Conservation (phyloP, 1,284 basidiomycete species). For the Moesziomyces aphidis region DNA sequence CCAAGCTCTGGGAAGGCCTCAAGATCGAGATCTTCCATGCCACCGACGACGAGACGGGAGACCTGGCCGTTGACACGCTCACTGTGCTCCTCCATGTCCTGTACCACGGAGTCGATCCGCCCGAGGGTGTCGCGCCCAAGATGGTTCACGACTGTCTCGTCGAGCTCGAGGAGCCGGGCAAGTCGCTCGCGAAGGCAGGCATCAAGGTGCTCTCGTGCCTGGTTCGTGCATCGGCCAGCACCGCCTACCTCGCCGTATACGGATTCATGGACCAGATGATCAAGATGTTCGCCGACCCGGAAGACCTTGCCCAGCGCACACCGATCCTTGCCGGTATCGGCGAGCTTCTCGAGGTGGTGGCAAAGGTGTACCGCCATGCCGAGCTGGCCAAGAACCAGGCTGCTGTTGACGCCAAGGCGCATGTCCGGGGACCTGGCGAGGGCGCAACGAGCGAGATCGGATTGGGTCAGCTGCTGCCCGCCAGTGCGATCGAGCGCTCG, state of each 20-base stretch:
- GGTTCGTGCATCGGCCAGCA: constrained; percentile 48
- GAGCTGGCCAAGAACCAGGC: constrained; percentile 12
- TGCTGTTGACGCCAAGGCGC: constrained; percentile 5
- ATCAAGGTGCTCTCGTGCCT: constrained; percentile 50
- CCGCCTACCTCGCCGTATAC: constrained; percentile 45
- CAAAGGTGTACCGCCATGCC: constrained; percentile 46
- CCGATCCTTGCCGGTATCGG: constrained; percentile 73
- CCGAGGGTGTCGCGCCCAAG: constrained; percentile 54
- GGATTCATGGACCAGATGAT: constrained; percentile 54
- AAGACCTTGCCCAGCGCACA: constrained; percentile 79
- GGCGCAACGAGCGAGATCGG: constrained; percentile 10
- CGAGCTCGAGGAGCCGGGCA: constrained; percentile 58
- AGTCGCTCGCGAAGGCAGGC: constrained; percentile 56
- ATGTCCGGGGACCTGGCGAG: background rate
- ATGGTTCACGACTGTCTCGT: constrained; percentile 58
- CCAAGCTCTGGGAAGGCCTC: constrained; percentile 59
- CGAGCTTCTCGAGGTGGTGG: constrained; percentile 52
- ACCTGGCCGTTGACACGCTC: constrained; percentile 52
- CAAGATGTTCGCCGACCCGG: constrained; percentile 79
- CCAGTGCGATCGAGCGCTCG: constrained; percentile 23
- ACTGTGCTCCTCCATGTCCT: constrained; percentile 55
- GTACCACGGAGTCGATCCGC: constrained; percentile 53
- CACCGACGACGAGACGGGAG: constrained; percentile 62
- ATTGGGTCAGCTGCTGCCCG: constrained; percentile 30
- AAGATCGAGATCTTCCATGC: constrained; percentile 66